Evolutionary conservation across 2,329 filamentous ascomycete genomes (phyloP).

Genomic region (Penicillium sp.): DNA sequence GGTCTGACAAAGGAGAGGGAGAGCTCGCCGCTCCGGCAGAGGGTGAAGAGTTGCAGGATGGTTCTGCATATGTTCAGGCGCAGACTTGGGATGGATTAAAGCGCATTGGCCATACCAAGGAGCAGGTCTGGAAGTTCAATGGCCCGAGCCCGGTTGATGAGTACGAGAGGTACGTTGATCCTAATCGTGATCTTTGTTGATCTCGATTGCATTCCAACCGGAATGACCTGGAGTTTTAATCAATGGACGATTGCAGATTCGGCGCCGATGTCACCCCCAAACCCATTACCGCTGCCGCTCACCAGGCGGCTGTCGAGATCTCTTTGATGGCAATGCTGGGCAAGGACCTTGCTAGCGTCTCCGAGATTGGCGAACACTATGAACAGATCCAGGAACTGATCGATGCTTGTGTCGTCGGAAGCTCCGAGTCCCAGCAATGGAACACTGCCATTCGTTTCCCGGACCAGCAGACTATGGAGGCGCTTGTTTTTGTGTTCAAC

Average conservation of each 20-base stretch:
- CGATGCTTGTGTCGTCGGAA: constrained; percentile 31
- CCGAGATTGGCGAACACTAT: constrained; percentile 32
- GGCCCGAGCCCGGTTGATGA: constrained; percentile 37
- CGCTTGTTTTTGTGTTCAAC: constrained; percentile 36
- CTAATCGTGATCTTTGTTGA: neutral
- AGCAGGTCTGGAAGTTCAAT: constrained; percentile 38
- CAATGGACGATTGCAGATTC: constrained; percentile 11
- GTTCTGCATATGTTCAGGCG: constrained; percentile 13
- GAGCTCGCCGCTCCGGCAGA: constrained; percentile 13
- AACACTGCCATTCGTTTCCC: constrained; percentile 33
- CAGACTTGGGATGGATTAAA: constrained; percentile 52
- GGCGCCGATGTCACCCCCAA: constrained; percentile 7
- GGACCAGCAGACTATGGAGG: constrained; percentile 28
- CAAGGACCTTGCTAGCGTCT: constrained; percentile 36
- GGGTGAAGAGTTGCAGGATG: constrained; percentile 13
- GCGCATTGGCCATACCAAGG: constrained; percentile 49
- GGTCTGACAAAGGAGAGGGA: constrained; percentile 23
- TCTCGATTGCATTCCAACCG: neutral
- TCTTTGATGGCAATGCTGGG: constrained; percentile 49
- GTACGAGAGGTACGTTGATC: constrained; percentile 42
- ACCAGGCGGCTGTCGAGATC: constrained; percentile 57
- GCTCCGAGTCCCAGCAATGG: constrained; percentile 23
- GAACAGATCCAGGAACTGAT: constrained; percentile 32
- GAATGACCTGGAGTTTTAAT: constrained; percentile 3
- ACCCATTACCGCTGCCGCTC: constrained; percentile 40